Evolutionary conservation across 768 basidiomycete genomes (phyloP).

Genomic region (Suillus luteus): DNA sequence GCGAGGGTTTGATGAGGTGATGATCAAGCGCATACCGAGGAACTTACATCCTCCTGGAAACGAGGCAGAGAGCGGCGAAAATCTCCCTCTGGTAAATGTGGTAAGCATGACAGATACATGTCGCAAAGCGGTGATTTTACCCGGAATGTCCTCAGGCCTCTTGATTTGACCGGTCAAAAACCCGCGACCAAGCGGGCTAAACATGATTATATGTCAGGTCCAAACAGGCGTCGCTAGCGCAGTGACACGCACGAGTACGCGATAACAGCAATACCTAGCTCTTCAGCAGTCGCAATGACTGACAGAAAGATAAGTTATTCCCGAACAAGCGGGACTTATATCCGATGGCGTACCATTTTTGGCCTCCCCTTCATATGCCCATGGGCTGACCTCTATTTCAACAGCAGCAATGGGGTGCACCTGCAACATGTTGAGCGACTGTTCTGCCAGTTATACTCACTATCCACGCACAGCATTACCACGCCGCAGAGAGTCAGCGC

Average conservation of each 20-base stretch:
- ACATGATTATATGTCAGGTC: constrained; percentile 6
- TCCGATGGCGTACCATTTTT: constrained; percentile 36
- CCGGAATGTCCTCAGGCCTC: constrained; percentile 36
- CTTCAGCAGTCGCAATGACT: constrained; percentile 55
- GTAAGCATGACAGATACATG: neutral
- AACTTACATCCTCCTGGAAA: constrained; percentile 45
- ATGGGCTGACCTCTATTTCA: constrained; percentile 70
- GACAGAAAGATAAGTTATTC: neutral
- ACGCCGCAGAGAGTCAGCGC: constrained; percentile 48
- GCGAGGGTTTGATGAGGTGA: constrained; percentile 5
- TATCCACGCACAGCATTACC: constrained; percentile 31
- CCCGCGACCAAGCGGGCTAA: constrained; percentile 55
- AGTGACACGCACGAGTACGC: constrained; percentile 52
- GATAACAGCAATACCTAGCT: constrained; percentile 58
- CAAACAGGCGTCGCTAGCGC: constrained; percentile 3
- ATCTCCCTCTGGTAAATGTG: constrained; percentile 38
- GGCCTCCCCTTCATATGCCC: constrained; percentile 56
- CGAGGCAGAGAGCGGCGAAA: constrained; percentile 40
- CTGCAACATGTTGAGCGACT: constrained; percentile 26
- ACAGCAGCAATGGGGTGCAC: constrained; percentile 57
- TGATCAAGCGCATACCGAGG: constrained; percentile 14
- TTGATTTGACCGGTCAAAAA: constrained; percentile 55
- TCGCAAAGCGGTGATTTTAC: constrained; percentile 12
- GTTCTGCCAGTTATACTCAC: neutral
- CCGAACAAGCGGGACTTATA: too few species aligned